Percentiles rank a stretch among this genome's conserved stretches.
These are phyloP conservation scores for Botrytis pseudocinerea DNA, from an alignment of 2,329 filamentous ascomycete genomes.

Conservation along the genomic window DNA sequence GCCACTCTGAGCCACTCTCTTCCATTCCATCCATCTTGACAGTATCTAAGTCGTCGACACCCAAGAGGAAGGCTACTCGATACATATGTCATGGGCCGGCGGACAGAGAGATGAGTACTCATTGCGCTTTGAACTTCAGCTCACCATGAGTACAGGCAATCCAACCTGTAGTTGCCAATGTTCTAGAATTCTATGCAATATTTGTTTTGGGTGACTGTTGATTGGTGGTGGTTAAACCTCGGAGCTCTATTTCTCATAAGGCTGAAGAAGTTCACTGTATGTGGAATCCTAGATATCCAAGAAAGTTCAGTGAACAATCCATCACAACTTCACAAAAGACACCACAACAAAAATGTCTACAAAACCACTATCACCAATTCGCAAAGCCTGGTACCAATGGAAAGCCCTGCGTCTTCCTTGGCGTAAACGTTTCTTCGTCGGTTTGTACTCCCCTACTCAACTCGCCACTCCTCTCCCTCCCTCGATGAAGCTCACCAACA, in stretches of 20 bases:
- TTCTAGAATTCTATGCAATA: not conserved
- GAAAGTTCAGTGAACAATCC: not conserved
- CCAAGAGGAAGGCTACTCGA: not conserved
- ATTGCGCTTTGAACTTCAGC: not conserved
- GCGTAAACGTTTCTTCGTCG: conserved; percentile 63
- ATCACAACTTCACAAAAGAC: not conserved
- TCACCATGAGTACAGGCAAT: not conserved
- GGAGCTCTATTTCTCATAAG: not conserved
- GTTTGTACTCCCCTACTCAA: conserved; percentile 42
- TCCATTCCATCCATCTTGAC: not conserved
- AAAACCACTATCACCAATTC: conserved; percentile 31
- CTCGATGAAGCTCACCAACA: not conserved
- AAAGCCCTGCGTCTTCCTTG: conserved; percentile 62
- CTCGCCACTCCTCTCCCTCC: not conserved
- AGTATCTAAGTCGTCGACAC: not conserved
- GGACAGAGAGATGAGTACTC: not conserved
- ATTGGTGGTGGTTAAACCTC: conserved; percentile 7
- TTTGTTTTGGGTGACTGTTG: not conserved
- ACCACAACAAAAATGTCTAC: conserved; percentile 30
- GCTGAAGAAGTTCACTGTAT: not conserved
- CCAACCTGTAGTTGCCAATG: not conserved
- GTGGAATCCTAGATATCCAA: not conserved
- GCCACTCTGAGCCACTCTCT: not conserved
- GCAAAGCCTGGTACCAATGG: conserved; percentile 57
- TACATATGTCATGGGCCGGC: not conserved